A percentile compares a stretch with the other conserved stretches of the same genome.
Evolutionary conservation across 108 stramenopile genomes (phyloP).

Genomic region (Fragilaria radians): DNA sequence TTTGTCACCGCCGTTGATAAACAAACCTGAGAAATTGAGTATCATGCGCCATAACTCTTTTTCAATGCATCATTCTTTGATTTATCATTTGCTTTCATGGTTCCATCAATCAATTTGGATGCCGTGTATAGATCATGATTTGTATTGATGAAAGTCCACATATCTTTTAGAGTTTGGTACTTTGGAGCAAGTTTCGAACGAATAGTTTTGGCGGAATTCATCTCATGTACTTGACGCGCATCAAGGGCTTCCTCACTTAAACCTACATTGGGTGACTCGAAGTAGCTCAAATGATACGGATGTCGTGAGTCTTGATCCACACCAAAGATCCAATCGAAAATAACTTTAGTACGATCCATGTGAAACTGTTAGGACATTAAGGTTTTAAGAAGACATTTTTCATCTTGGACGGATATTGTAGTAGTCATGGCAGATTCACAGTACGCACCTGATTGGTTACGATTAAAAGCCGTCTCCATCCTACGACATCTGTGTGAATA

Average conservation of each 20-base stretch:
- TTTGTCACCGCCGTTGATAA: too few relatives aligned
- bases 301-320: background rate
- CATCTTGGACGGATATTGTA: background rate
- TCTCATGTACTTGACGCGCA: constrained; percentile 55
- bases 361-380: constrained; percentile 43
- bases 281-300: constrained; percentile 56
- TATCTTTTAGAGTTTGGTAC: constrained; percentile 39
- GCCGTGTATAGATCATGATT: constrained; percentile 78
- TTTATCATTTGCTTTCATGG: background rate
- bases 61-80: constrained; percentile 7
- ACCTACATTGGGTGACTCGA: constrained; percentile 58
- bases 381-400: constrained; percentile 2
- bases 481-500: constrained; percentile 54
- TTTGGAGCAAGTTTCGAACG: constrained; percentile 25
- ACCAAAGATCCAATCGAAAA: constrained; percentile 83
- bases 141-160: constrained; percentile 50
- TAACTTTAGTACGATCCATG: constrained; percentile 62
- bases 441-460: constrained; percentile 59
- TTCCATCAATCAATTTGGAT: constrained; percentile 44
- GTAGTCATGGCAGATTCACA: background rate
- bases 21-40: too few relatives aligned
- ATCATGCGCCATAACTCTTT: constrained; percentile 12
- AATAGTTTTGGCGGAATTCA: constrained; percentile 38
- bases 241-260: constrained; percentile 47
- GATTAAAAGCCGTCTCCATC: constrained; percentile 46